Evolutionary conservation across 306 rosid species (phyloP).

Genomic region (Cotoneaster glaucophyllus): DNA sequence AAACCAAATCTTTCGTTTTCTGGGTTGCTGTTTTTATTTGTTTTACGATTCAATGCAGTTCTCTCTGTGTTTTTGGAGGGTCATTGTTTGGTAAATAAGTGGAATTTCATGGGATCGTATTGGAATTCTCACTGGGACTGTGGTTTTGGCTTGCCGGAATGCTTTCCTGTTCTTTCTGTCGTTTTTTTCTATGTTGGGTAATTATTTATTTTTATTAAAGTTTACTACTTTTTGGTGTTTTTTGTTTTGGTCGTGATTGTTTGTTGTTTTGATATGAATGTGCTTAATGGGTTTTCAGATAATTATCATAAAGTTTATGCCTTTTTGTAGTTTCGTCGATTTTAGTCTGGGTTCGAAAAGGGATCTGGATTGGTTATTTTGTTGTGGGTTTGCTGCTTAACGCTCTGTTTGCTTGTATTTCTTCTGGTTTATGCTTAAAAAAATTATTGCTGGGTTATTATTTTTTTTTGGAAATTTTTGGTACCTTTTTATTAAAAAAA

Average conservation of each 20-base stretch:
- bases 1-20: not conserved
- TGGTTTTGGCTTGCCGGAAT: conserved; percentile 22
- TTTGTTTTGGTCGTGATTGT: conserved; percentile 16
- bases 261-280: conserved; percentile 27
- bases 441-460: not conserved
- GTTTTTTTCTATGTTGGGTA: not conserved
- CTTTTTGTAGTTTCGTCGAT: conserved; percentile 14
- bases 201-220: not conserved
- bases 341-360: conserved; percentile 25
- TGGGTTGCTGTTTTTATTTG: conserved; percentile 18
- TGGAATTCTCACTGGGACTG: conserved; percentile 28
- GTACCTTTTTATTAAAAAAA: not conserved
- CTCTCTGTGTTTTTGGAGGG: conserved; percentile 18
- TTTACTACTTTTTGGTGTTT: conserved; percentile 3
- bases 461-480: not conserved
- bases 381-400: conserved; percentile 11
- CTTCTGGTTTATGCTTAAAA: not conserved
- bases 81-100: conserved; percentile 23
- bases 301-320: conserved; percentile 23
- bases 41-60: conserved; percentile 40
- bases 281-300: conserved; percentile 31
- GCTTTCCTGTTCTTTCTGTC: conserved; percentile 7
- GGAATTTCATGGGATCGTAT: conserved; percentile 55
- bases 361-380: conserved; percentile 47
- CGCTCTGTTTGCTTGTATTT: conserved; percentile 8